These are phyloP conservation scores for Dalbergia cochinchinensis DNA, from an alignment of 306 rosid species.

Conservation along the genomic window DNA sequence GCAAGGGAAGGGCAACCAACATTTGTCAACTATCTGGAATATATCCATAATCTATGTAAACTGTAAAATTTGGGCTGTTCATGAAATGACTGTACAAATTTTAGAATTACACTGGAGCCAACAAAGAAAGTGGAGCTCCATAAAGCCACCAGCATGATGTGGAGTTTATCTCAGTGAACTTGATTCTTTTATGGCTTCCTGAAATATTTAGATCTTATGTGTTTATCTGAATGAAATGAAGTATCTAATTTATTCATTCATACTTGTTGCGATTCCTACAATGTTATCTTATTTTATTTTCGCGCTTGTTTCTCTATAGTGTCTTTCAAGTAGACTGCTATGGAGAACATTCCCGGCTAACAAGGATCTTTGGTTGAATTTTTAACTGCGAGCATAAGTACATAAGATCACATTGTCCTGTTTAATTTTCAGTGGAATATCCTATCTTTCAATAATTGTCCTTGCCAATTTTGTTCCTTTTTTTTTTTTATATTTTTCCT, in stretches of 20 bases:
- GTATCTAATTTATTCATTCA: neutral
- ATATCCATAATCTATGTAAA: neutral
- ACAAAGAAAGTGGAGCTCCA: slow-evolving; percentile 7
- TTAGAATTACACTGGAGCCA: slow-evolving; percentile 22
- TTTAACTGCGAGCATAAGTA: slow-evolving; percentile 18
- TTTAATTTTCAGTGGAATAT: neutral
- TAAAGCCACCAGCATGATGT: too few species aligned
- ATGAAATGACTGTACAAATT: slow-evolving; percentile 13
- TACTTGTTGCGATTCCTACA: too few species aligned
- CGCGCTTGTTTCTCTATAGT: neutral
- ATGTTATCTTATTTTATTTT: too few species aligned
- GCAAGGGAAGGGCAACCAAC: neutral
- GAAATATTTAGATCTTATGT: slow-evolving; percentile 9
- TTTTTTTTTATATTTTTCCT: neutral
- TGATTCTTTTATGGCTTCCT: neutral
- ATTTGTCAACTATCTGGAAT: too few species aligned
- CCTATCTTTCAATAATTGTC: neutral
- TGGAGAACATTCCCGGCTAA: slow-evolving; percentile 3
- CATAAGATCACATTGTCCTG: neutral
- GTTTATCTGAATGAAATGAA: slow-evolving; percentile 16
- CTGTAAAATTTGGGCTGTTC: neutral
- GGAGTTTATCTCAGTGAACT: too few species aligned
- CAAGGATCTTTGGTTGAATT: slow-evolving; percentile 20
- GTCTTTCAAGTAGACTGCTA: too few species aligned
- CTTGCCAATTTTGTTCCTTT: neutral